These are phyloP conservation scores for Rehmannia glutinosa DNA, from an alignment of 257 asterid species.

Conservation along the genomic window DNA sequence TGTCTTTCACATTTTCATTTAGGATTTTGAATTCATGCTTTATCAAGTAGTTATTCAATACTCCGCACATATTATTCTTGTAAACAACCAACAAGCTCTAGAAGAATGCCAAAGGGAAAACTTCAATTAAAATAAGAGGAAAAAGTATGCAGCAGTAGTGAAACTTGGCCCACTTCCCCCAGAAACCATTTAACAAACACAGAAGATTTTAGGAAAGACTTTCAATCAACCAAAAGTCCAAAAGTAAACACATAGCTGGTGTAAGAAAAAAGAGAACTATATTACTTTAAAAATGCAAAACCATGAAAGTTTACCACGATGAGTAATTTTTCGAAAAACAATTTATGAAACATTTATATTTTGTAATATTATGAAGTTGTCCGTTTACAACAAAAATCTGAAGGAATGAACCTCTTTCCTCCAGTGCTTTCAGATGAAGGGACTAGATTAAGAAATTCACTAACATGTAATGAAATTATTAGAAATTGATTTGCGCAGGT, in stretches of 20 bases:
- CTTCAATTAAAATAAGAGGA: neutral
- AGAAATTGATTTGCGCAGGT: no score
- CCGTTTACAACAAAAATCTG: neutral
- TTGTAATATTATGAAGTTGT: neutral
- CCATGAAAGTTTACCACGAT: neutral
- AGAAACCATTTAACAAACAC: neutral
- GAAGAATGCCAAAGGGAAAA: neutral
- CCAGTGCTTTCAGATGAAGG: neutral
- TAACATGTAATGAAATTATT: neutral
- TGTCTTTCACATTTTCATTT: neutral
- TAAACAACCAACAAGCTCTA: neutral
- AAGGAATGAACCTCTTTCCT: neutral
- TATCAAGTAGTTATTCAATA: slow-evolving; percentile 7
- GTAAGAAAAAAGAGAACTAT: neutral
- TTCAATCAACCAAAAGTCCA: neutral
- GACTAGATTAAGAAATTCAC: neutral
- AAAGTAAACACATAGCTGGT: no score
- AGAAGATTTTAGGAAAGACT: neutral
- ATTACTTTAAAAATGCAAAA: neutral
- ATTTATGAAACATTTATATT: neutral
- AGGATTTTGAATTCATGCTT: neutral
- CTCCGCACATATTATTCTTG: neutral
- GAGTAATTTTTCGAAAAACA: neutral
- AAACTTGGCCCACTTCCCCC: neutral
- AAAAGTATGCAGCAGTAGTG: neutral